Evolutionary conservation across 202 grass and related monocot genomes (phyloP).

Genomic region (Cymbopogon flexuosus): DNA sequence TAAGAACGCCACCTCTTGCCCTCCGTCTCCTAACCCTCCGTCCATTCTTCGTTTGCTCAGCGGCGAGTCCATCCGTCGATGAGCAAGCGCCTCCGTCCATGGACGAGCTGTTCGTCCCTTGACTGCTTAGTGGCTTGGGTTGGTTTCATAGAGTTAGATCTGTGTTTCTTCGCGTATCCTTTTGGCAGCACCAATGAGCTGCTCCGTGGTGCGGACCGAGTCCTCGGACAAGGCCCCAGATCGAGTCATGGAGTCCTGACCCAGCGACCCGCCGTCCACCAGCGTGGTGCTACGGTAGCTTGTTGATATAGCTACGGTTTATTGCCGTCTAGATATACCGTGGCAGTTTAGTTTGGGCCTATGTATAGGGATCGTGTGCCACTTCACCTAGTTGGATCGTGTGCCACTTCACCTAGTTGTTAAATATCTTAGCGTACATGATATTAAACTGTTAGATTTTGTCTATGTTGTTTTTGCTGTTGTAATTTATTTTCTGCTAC

Average conservation of each 20-base stretch:
- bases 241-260: too few relatives aligned
- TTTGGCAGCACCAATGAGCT: neutral
- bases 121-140: neutral
- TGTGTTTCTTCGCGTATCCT: neutral
- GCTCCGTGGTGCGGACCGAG: neutral
- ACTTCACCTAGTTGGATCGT: neutral
- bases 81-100: neutral
- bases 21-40: neutral
- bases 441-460: neutral
- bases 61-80: too few relatives aligned
- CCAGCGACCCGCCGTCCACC: too few relatives aligned
- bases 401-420: neutral
- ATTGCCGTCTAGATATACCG: neutral
- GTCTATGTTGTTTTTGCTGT: neutral
- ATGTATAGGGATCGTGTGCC: neutral
- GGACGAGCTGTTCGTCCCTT: neutral
- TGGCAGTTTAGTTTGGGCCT: neutral
- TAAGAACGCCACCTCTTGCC: slow-evolving; percentile 10
- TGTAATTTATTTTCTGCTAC: neutral
- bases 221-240: neutral
- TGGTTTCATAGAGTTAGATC: neutral
- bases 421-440: neutral
- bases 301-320: neutral
- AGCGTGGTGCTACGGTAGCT: neutral
- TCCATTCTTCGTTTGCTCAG: neutral